Evolutionary conservation across 106 monocot genomes (phyloP).

Genomic region (Apostasia ramifera): DNA sequence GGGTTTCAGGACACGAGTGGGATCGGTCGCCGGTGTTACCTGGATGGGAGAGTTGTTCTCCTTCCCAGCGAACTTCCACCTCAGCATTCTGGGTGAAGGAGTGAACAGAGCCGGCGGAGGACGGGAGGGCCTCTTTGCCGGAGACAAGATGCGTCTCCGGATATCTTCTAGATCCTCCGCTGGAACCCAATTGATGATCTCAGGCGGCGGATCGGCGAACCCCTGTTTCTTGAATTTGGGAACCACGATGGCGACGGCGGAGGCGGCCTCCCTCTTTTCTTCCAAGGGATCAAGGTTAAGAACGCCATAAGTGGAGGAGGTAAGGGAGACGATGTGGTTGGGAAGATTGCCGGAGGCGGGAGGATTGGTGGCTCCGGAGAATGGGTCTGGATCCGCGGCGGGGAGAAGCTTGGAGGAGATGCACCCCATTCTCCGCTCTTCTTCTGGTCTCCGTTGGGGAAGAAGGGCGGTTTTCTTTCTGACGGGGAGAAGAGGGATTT

Average conservation of each 20-base stretch:
- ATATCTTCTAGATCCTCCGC: conserved; percentile 45
- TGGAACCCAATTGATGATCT: conserved; percentile 61
- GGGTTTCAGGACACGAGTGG: conserved; percentile 18
- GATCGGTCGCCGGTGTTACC: not conserved
- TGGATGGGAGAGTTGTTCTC: conserved; percentile 15
- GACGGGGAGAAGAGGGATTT: not conserved
- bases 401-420: conserved; percentile 60
- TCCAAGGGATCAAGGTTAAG: conserved; percentile 43
- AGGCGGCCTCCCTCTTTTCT: not conserved
- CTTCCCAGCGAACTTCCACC: conserved; percentile 4
- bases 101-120: not conserved
- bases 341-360: conserved; percentile 3
- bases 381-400: conserved; percentile 12
- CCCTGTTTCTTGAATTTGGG: conserved; percentile 14
- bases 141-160: conserved; percentile 21
- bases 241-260: not conserved
- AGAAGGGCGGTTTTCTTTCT: not conserved
- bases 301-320: conserved; percentile 79
- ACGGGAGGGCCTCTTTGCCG: conserved; percentile 24
- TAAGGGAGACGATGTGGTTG: conserved; percentile 74
- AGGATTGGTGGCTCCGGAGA: not conserved
- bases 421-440: conserved; percentile 49
- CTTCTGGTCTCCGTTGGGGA: conserved; percentile 1
- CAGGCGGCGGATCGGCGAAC: conserved; percentile 17
- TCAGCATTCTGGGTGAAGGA: conserved; percentile 20